Percentiles rank a stretch among this genome's conserved stretches.
phyloP scores from a whole-genome alignment of 2,329 filamentous ascomycete species.

The Fusarium mangiferae region DNA sequence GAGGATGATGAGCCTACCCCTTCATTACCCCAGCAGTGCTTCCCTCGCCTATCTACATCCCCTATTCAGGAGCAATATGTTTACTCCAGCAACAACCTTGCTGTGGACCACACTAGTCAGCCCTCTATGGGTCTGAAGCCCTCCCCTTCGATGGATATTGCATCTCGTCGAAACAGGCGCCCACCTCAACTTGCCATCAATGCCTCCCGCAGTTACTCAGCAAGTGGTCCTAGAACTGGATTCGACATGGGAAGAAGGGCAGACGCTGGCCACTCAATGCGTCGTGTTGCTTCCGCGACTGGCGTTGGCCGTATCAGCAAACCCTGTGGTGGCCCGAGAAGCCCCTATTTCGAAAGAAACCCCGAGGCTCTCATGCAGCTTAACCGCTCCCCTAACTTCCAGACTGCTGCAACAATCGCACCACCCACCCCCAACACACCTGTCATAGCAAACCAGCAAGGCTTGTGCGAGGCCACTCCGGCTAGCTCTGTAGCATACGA shows the following conservation, averaged over 20 bases:
- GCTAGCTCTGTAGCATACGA: slow-evolving; percentile 48
- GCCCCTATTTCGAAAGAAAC: slow-evolving; percentile 56
- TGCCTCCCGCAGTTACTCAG: slow-evolving; percentile 57
- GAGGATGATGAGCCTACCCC: slow-evolving; percentile 38
- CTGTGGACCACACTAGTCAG: slow-evolving; percentile 29
- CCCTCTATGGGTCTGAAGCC: slow-evolving; percentile 55
- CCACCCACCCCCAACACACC: slow-evolving; percentile 63
- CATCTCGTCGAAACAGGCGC: slow-evolving; percentile 60
- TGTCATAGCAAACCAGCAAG: slow-evolving; percentile 52
- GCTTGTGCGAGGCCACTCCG: slow-evolving; percentile 53
- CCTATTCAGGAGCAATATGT: slow-evolving; percentile 34
- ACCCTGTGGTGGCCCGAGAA: slow-evolving; percentile 46
- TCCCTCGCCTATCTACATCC: slow-evolving; percentile 33
- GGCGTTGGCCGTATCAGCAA: slow-evolving; percentile 53
- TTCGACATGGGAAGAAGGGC: slow-evolving; percentile 58
- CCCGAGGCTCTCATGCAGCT: slow-evolving; percentile 58
- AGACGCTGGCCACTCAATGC: slow-evolving; percentile 61
- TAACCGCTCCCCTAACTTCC: slow-evolving; percentile 55
- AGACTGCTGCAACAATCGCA: slow-evolving; percentile 54
- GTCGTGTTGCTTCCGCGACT: slow-evolving; percentile 64
- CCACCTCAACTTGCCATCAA: slow-evolving; percentile 59
- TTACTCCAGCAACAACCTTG: slow-evolving; percentile 30
- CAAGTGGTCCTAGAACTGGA: slow-evolving; percentile 57
- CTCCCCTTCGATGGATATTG: slow-evolving; percentile 63
- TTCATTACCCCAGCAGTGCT: slow-evolving; percentile 39